A percentile compares a stretch with the other conserved stretches of the same genome.
phyloP scores from a whole-genome alignment of 148 eudicot genomes.

The Persicaria maculosa region DNA sequence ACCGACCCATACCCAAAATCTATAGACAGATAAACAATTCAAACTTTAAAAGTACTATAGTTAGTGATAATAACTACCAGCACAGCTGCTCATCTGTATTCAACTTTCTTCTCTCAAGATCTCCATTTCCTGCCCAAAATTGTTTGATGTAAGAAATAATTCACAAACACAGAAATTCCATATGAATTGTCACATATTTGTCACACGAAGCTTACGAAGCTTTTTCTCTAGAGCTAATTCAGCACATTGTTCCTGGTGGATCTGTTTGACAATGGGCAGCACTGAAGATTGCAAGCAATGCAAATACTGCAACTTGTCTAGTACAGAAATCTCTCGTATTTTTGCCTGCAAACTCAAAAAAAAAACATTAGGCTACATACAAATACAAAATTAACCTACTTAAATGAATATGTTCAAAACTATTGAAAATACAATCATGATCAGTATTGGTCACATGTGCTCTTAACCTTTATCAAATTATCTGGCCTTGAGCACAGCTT shows the following conservation, averaged over 20 bases:
- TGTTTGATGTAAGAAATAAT: conserved; percentile 13
- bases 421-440: background rate
- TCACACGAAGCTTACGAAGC: conserved; percentile 46
- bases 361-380: background rate
- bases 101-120: conserved; percentile 76
- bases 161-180: background rate
- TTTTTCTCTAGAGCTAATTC: conserved; percentile 83
- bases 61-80: conserved; percentile 43
- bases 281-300: conserved; percentile 77
- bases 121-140: conserved; percentile 54
- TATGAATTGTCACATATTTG: background rate
- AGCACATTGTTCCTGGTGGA: conserved; percentile 75
- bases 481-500: conserved; percentile 72
- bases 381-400: background rate
- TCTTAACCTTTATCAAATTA: conserved; percentile 73
- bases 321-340: conserved; percentile 68
- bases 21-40: too few species aligned
- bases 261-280: conserved; percentile 70
- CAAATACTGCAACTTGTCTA: conserved; percentile 80
- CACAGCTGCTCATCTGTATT: conserved; percentile 99
- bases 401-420: background rate
- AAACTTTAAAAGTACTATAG: background rate
- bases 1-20: too few species aligned
- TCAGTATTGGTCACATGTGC: conserved; percentile 1
- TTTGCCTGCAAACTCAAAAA: conserved; percentile 44